Conservation (phyloP, 257 asterid genomes). For the Solanum sitiens region DNA sequence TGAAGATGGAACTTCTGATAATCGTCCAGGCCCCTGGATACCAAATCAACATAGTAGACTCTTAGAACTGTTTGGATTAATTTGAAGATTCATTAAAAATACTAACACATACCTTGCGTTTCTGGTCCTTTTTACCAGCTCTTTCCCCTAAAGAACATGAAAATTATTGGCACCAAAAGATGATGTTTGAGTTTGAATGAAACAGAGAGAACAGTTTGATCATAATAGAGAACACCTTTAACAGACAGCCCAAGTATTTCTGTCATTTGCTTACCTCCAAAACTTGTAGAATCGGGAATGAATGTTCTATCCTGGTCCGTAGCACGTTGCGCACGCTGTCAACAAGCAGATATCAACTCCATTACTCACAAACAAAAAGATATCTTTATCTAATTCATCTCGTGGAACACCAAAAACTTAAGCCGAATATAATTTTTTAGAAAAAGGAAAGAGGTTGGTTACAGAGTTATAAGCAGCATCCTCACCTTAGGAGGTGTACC, state of each 20-base stretch:
- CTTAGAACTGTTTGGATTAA: neutral
- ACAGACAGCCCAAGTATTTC: neutral
- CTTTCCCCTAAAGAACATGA: slow-evolving; percentile 53
- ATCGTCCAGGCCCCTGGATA: slow-evolving; percentile 64
- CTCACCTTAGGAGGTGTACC: slow-evolving; percentile 90
- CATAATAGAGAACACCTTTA: neutral
- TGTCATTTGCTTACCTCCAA: slow-evolving; percentile 42
- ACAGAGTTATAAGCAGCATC: neutral
- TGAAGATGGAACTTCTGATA: slow-evolving; percentile 73
- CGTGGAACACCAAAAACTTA: neutral
- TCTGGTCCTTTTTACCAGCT: slow-evolving; percentile 70
- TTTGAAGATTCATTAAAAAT: neutral
- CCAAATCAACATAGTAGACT: neutral
- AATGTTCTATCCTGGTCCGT: slow-evolving; percentile 68
- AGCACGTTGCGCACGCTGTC: slow-evolving; percentile 63
- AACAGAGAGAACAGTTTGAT: neutral
- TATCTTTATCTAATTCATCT: neutral
- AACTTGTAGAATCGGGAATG: slow-evolving; percentile 53
- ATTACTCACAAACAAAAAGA: neutral
- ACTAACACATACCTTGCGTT: slow-evolving; percentile 56
- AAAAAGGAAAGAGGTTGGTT: neutral
- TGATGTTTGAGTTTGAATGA: neutral
- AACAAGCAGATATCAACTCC: slow-evolving; percentile 3
- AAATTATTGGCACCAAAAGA: neutral
- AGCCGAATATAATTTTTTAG: neutral